Percentiles rank a stretch among this genome's conserved stretches.
phyloP scores from a whole-genome alignment of 208 protist species.

The Blastocrithidia nonstop region DNA sequence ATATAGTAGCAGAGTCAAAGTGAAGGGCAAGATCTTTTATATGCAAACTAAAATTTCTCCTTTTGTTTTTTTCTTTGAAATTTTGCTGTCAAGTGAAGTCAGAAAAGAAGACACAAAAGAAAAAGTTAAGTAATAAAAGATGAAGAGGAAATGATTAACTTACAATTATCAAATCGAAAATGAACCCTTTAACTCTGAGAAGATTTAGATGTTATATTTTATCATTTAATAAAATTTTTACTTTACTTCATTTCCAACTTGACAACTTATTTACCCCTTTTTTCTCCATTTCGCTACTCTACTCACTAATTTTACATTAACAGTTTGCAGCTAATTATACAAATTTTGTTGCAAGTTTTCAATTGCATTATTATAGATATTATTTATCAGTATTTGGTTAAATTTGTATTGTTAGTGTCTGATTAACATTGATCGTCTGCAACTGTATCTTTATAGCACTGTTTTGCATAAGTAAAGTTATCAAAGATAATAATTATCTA shows the following conservation, averaged over 20 bases:
- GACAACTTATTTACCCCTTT: too few species aligned
- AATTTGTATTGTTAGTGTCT: too few species aligned
- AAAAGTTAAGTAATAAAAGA: not conserved
- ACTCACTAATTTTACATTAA: too few species aligned
- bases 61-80: too few species aligned
- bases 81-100: not conserved
- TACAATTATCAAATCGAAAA: conserved; percentile 2
- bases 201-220: not conserved
- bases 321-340: too few species aligned
- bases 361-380: too few species aligned
- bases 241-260: too few species aligned
- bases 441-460: not conserved
- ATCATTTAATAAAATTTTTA: not conserved
- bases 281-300: too few species aligned
- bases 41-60: too few species aligned
- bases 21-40: not conserved
- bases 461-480: not conserved
- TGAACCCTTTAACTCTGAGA: conserved; percentile 34
- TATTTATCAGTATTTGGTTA: too few species aligned
- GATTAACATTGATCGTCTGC: not conserved
- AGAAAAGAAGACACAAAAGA: not conserved
- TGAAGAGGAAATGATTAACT: not conserved
- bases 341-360: too few species aligned
- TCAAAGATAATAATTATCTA: not conserved
- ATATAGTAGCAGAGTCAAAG: too few species aligned